Evolutionary conservation across 2,329 filamentous ascomycete species (phyloP), one percentile per base, ranked within the genome.

Genomic region (Penicillium sp.): DNA sequence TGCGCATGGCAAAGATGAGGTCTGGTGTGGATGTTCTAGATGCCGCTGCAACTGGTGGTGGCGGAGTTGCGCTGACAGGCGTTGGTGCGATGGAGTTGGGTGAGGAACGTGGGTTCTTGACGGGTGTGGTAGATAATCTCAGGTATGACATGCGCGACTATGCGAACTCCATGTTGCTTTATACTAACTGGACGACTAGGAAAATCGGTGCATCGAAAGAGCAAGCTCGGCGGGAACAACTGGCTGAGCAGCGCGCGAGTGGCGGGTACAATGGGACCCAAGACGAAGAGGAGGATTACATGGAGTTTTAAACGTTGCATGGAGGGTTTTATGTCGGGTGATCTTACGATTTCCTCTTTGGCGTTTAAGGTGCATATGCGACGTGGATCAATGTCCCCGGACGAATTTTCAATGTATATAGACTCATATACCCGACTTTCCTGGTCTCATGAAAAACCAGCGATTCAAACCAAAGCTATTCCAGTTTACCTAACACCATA

Each of bases 71-170:
- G 54, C 78, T 89, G 70, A 87, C 86, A 47, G 93, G 93, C 22
- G 89, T 97, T 0, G 94, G 94, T 2, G 90, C 90, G 2, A 92
- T 97, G 88, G 94, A 99, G 77, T 80, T 97, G 46, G 88, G 89
- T 0, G 93, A 97, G 77, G 89, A 87, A 53, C 83, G 93, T 66
- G 87, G 86, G 0, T 96, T 97, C 69, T 85, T 97, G 58, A 81
- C 85, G 1, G 90, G 89, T 1, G 90, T 97, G 2, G 87, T 97
- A 60, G 92, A 97, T 72, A 91, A 90, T 4, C 80, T 97, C 66
- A 80, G 84, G 81, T 82, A 73, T 59, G 66, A 61, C 26, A 27
- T 27, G 44, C 20, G 18, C 20, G 26, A 20, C n/a, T n/a, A 23
- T 18, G 27, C 12, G 0, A 18, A 11, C 15, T n/a, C n/a, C 7